These are phyloP conservation scores for Cenchrus americanus DNA, from an alignment of 176 grass and related monocot genomes.

Conservation along the genomic window DNA sequence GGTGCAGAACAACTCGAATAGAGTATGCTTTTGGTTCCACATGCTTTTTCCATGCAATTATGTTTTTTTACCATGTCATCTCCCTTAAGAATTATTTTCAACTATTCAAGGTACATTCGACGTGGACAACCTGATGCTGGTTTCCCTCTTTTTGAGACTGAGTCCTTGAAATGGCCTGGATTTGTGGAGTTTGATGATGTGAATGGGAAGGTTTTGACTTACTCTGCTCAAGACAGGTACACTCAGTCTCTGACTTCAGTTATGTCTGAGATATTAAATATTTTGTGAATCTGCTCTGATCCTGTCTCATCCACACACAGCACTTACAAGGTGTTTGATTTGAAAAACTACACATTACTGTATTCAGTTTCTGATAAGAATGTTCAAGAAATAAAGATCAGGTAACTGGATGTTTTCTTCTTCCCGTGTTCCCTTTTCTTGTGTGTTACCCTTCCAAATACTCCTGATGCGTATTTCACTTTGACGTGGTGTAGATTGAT, in stretches of 20 bases:
- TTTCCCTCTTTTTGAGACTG: slow-evolving; percentile 89
- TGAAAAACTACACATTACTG: slow-evolving; percentile 92
- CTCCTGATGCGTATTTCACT: background rate
- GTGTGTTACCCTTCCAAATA: background rate
- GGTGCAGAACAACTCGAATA: slow-evolving; percentile 85
- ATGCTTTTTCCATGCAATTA: background rate
- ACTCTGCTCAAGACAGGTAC: slow-evolving; percentile 97
- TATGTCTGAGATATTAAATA: background rate
- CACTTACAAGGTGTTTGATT: slow-evolving; percentile 98
- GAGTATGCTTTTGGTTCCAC: slow-evolving; percentile 54
- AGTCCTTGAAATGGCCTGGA: slow-evolving; percentile 98
- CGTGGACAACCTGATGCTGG: slow-evolving; percentile 86
- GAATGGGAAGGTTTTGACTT: slow-evolving; percentile 97
- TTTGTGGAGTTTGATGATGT: slow-evolving; percentile 99
- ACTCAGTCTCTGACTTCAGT: slow-evolving; percentile 17
- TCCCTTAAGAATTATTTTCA: background rate
- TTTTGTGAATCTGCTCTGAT: slow-evolving; percentile 26
- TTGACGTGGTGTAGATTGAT: background rate
- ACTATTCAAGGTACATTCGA: slow-evolving; percentile 76
- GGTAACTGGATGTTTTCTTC: slow-evolving; percentile 40
- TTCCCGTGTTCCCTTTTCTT: background rate
- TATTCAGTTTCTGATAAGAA: slow-evolving; percentile 90
- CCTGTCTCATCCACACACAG: slow-evolving; percentile 49
- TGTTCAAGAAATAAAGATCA: slow-evolving; percentile 99
- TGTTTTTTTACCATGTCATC: background rate